Base-by-base conservation (phyloP, 2,329 filamentous ascomycete genomes). In the Apiospora marii region DNA sequence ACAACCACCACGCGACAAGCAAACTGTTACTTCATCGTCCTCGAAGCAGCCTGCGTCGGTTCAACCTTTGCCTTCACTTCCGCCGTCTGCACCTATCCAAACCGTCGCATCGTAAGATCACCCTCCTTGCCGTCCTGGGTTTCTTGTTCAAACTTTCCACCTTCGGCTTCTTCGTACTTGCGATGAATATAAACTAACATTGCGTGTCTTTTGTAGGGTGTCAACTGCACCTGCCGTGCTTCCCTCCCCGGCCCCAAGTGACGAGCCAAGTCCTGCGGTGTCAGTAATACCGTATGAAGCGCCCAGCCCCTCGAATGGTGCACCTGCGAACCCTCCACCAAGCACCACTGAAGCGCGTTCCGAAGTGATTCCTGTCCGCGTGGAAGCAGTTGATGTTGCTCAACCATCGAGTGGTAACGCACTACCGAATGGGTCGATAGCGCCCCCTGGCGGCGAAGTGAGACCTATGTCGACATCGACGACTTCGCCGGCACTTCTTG, bases 191-290 rank as follows among this genome's bases (percentile, higher is more conserved):
- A 64, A 41, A 70, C 58, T 70, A 72, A 74, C 24, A 30, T 69
- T 72, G 78, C 74, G n/a, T 72, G 70, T 71, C 75, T 64, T 41
- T 64, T 0, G 4, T 41, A 64, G 58, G 34, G 30, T 8, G 8
- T n/a, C 58, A 19, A 64, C 58, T 64, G 58, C 19, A 4, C 34
- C 67, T 53, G 74, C 72, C 72, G 83, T 88, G 27, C 85, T 92
- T 69, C 89, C 90, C 8, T 92, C 92, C 19, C 90, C 91, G 44
- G 87, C 90, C 16, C 87, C 89, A 14, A 92, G 90, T 78, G 88
- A 92, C 75, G 89, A 91, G 74, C 83, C 85, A 22, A 90, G 87
- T 77, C 87, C 88, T 34, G 79, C 80, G 74, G 73, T 81, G 72
- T 48, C 67, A 27, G 78, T 82, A 73, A 80, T 76, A 72, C 69